Conservation (phyloP, 108 stramenopile genomes). For the Hondaea fermentalgiana region DNA sequence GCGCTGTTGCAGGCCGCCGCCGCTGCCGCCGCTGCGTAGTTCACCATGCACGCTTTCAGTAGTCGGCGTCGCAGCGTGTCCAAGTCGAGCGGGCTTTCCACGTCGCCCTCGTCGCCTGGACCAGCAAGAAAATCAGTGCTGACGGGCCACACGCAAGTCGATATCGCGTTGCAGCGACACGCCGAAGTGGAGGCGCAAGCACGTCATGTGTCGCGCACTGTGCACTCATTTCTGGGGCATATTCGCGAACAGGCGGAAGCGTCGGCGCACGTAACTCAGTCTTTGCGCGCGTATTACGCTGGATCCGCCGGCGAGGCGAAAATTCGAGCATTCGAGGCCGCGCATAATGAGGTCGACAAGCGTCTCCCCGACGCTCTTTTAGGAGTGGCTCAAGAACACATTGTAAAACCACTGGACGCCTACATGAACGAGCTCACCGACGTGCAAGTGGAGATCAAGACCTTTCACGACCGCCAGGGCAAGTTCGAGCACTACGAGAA, state of each 20-base stretch:
- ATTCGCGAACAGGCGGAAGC: background rate
- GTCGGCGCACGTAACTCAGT: background rate
- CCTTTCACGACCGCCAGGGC: background rate
- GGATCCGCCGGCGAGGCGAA: background rate
- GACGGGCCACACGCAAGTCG: background rate
- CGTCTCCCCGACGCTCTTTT: background rate
- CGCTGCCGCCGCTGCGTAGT: no score
- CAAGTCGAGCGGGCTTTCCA: background rate
- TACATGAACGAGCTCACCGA: slow-evolving; percentile 5
- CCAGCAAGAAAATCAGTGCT: background rate
- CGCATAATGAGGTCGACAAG: background rate
- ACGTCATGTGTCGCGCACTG: background rate
- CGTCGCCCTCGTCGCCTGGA: background rate
- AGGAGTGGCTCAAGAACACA: background rate
- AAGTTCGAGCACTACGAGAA: background rate
- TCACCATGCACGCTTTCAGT: background rate
- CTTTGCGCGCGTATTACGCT: background rate
- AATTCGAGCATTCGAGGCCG: background rate
- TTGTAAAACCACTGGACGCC: background rate
- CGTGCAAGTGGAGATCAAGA: background rate
- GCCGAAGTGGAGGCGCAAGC: background rate
- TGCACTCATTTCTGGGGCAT: background rate
- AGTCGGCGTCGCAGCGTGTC: background rate
- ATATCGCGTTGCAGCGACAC: background rate
- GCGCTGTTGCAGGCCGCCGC: no score